A percentile compares a stretch with the other conserved stretches of the same genome.
Evolutionary conservation across 2,329 filamentous ascomycete species (phyloP).

Genomic region (Anthostomella pinea): DNA sequence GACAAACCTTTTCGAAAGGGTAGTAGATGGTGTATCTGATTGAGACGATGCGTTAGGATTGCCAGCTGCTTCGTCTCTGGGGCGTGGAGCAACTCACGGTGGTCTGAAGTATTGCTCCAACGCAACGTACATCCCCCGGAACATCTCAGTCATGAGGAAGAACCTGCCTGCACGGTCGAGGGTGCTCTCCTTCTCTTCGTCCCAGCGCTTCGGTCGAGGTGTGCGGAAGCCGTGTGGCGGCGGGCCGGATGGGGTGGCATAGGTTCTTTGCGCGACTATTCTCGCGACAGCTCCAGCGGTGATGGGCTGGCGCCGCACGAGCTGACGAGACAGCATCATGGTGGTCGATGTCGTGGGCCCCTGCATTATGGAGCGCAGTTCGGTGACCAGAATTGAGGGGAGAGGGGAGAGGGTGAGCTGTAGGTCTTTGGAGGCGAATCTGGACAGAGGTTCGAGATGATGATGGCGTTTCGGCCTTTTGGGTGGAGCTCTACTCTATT

Average conservation of each 20-base stretch:
- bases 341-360: conserved; percentile 30
- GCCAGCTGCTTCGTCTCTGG: too few relatives aligned
- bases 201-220: conserved; percentile 71
- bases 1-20: conserved; percentile 84
- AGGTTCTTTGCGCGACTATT: conserved; percentile 38
- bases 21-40: conserved; percentile 95
- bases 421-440: conserved; percentile 16
- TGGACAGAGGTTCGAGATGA: conserved; percentile 22
- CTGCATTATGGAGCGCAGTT: conserved; percentile 30
- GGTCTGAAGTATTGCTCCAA: conserved; percentile 98
- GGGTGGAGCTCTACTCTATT: conserved; percentile 25
- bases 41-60: too few relatives aligned
- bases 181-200: conserved; percentile 72
- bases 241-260: conserved; percentile 72
- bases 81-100: conserved; percentile 64
- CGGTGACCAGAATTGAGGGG: conserved; percentile 11
- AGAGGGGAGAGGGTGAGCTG: conserved; percentile 19
- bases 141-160: conserved; percentile 94
- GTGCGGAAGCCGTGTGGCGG: conserved; percentile 80
- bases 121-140: conserved; percentile 95
- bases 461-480: conserved; percentile 26
- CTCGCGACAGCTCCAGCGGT: conserved; percentile 22
- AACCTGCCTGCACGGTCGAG: conserved; percentile 86
- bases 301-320: conserved; percentile 29
- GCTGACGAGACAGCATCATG: conserved; percentile 30